Base-by-base conservation (phyloP, 495 filamentous ascomycete species). In the Evernia prunastri region DNA sequence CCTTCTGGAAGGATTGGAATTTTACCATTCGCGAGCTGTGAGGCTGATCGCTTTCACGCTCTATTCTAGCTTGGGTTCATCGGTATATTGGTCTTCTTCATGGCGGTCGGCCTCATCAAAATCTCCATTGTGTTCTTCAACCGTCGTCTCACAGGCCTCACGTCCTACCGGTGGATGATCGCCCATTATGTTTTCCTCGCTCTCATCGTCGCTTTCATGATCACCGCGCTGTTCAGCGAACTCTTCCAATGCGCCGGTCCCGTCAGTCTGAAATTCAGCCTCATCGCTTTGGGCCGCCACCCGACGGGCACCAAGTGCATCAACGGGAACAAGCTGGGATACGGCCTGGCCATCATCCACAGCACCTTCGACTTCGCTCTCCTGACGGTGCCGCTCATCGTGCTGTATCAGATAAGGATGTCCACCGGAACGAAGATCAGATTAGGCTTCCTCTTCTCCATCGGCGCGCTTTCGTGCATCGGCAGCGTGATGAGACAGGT, bases 41-140 rank as follows among this genome's bases (percentile, higher is more conserved):
- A 31, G 3, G 36, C 49, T 58, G 37, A 58, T 25, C 11, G 8
- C 5, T 20, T 36, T 18, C 8, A 17, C 18, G n/a, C 4, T 13
- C 31, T 29, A 20, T 17, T 15, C 25, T 49, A 70, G 60, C 31
- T 61, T 15, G 45, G 33, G 25, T 57, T 51, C 36, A 35, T 63
- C 27, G 33, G 37, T 36, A 45, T 68, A 35, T 20, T 60, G 1
- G 6, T 71, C 17, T 71, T 67, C 67, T 72, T 27, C 31, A 13
- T 66, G 33, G 42, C 58, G 3, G 58, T 67, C 13, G 67, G 69
- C 47, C 36, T 71, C 33, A 67, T 72, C 63, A 72, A 72, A 40
- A 64, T 72, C 20, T 68, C 67, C 4, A 72, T 72, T 54, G 27
- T 45, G 33, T 37, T 66, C 8, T 72, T 71, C 65, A 72, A 70